Evolutionary conservation across 805 yeast species (phyloP), one percentile per base, ranked within the genome.

Genomic region (Diddensiella santjacobensis): DNA sequence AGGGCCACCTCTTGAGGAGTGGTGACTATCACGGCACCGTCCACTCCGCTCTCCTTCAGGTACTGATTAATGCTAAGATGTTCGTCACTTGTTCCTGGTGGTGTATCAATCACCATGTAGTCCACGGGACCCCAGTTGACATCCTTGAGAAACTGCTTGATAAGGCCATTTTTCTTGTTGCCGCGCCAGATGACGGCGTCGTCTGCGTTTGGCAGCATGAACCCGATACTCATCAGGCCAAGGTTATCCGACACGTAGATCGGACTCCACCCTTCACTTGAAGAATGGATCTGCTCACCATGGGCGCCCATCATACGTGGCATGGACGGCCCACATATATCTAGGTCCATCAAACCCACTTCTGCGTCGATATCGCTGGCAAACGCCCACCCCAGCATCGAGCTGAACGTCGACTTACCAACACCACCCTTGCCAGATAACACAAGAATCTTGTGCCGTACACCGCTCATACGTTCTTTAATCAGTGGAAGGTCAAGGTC

Each of bases 11-110:
- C 99, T 67, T 93, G 99, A 0, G 99, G 99, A 0, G 99, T 93
- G 0, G 99, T 91, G 30, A 93, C 93, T 2, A 93, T 77, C 24
- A 93, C 72, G 0, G 99, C 99, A 0, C 99, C 99, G 63, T 91
- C 97, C 1, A 93, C 81, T 0, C 96, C 96, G 3, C 84, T 80
- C 30, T 87, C 96, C 59, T 87, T 85, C 77, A 93, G 71, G 61
- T 87, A 90, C 44, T 86, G 82, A 26, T 90, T 87, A 26, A 93
- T 90, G 4, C 95, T 83, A 37, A 93, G 74, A 67, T 93, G 99
- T 65, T 93, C 99, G 67, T 93, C 99, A 0, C 96, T 84, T 0
- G 99, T 93, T 0, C 99, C 99, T 0, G 99, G 99, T 0, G 99
- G 99, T 0, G 99, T 93, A 61, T 93, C 99, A 15, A 93, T 84